Conservation (phyloP, 2,329 filamentous ascomycete species). For the Pseudogymnoascus sp. region DNA sequence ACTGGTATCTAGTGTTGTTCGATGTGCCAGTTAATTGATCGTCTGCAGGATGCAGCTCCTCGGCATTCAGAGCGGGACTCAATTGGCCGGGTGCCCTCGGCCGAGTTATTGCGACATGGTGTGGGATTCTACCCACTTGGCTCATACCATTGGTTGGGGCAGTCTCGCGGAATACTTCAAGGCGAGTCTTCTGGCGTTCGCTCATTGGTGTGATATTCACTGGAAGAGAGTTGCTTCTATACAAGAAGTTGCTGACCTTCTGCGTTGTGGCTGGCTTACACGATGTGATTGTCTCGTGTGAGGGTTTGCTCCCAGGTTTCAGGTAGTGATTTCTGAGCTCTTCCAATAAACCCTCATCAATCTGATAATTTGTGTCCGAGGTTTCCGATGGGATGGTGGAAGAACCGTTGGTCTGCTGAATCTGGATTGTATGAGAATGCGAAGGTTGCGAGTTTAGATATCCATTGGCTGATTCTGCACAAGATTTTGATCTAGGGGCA, state of each 20-base stretch:
- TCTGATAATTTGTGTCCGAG: neutral
- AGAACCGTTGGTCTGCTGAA: neutral
- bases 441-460: neutral
- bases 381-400: neutral
- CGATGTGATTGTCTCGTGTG: neutral
- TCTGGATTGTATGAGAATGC: neutral
- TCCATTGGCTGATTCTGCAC: neutral
- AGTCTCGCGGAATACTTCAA: conserved; percentile 2
- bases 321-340: conserved; percentile 1
- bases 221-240: conserved; percentile 1
- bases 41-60: neutral
- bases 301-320: neutral
- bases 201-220: conserved; percentile 7
- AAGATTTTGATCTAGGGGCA: neutral
- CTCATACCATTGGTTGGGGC: neutral
- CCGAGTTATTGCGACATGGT: conserved; percentile 3
- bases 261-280: neutral
- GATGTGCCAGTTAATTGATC: neutral
- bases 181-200: conserved; percentile 3
- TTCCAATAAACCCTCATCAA: neutral
- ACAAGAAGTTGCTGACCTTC: conserved; percentile 2
- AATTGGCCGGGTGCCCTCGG: neutral
- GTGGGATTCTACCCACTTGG: neutral
- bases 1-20: neutral
- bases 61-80: neutral